Evolutionary conservation across 164 flowering plant genomes (phyloP).

Genomic region (Sextonia rubra): DNA sequence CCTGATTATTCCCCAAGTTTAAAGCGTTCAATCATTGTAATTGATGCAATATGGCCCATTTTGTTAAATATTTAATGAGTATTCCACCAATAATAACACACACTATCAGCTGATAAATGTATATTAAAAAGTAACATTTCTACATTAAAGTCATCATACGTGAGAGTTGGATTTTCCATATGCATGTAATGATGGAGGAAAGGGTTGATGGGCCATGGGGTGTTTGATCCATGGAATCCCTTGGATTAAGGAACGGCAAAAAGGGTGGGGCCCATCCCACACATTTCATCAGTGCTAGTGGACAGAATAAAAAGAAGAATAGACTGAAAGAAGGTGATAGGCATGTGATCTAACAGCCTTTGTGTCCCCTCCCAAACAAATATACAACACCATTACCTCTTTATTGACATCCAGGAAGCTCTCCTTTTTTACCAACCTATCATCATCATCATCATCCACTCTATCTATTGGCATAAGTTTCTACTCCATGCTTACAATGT

Average conservation of each 20-base stretch:
- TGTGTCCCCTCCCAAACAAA: slow-evolving; percentile 48
- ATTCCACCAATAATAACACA: neutral
- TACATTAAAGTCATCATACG: slow-evolving; percentile 5
- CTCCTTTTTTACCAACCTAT: slow-evolving; percentile 28
- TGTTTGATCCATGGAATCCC: slow-evolving; percentile 35
- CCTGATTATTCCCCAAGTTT: no score
- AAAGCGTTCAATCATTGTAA: neutral
- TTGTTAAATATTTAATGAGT: neutral
- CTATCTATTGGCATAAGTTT: neutral
- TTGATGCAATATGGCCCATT: neutral
- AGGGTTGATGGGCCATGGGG: slow-evolving; percentile 34
- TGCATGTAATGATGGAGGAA: slow-evolving; percentile 45
- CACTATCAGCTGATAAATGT: neutral
- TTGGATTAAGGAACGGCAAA: slow-evolving; percentile 51
- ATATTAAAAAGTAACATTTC: neutral
- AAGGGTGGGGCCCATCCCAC: slow-evolving; percentile 23
- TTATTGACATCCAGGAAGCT: slow-evolving; percentile 13
- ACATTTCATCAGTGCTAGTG: slow-evolving; percentile 27
- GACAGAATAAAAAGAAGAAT: slow-evolving; percentile 50
- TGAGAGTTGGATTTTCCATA: slow-evolving; percentile 29
- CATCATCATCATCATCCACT: neutral
- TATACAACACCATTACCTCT: slow-evolving; percentile 9
- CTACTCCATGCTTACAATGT: neutral
- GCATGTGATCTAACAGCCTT: slow-evolving; percentile 92
- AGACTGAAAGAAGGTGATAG: slow-evolving; percentile 52